Evolutionary conservation across 2,329 filamentous ascomycete genomes (phyloP).

Genomic region (Colletotrichum graminicola): DNA sequence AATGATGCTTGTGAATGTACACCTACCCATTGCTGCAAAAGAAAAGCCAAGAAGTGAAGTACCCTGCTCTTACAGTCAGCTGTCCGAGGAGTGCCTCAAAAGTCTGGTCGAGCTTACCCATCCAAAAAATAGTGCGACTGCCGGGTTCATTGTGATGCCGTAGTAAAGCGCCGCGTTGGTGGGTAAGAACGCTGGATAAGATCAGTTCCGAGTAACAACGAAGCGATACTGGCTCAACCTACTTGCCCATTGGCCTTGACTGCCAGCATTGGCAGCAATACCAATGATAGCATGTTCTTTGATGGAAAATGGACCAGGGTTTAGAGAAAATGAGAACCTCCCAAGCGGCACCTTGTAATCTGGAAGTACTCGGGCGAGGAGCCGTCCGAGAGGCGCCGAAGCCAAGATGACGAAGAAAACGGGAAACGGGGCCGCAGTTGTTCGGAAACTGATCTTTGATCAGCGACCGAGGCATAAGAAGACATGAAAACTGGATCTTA

Average conservation of each 20-base stretch:
- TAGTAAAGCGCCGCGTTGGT: conserved; percentile 68
- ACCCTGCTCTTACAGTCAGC: conserved; percentile 2
- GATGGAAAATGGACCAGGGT: conserved; percentile 68
- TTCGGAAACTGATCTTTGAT: conserved; percentile 68
- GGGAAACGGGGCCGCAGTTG: conserved; percentile 69
- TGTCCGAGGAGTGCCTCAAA: not conserved
- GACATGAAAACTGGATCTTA: not conserved
- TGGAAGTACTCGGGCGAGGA: conserved; percentile 64
- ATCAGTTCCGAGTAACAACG: not conserved
- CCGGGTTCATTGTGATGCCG: conserved; percentile 62
- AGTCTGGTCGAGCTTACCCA: conserved; percentile 68
- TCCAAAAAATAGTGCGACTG: conserved; percentile 71
- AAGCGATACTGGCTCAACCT: not conserved
- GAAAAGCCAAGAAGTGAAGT: conserved; percentile 44
- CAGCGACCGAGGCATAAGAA: not conserved
- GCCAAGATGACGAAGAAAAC: conserved; percentile 73
- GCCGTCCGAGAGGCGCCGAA: conserved; percentile 65
- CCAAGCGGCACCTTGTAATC: conserved; percentile 61
- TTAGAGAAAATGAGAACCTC: conserved; percentile 63
- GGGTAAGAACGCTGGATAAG: conserved; percentile 18
- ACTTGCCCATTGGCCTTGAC: conserved; percentile 40
- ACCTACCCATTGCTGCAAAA: conserved; percentile 66
- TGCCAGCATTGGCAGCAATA: conserved; percentile 57
- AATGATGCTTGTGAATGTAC: not conserved
- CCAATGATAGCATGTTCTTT: conserved; percentile 71